Evolutionary conservation across 225 moss, liverwort and hornwort genomes (phyloP), one percentile per base, ranked within the genome.

Genomic region (Takakia lepidozioides): DNA sequence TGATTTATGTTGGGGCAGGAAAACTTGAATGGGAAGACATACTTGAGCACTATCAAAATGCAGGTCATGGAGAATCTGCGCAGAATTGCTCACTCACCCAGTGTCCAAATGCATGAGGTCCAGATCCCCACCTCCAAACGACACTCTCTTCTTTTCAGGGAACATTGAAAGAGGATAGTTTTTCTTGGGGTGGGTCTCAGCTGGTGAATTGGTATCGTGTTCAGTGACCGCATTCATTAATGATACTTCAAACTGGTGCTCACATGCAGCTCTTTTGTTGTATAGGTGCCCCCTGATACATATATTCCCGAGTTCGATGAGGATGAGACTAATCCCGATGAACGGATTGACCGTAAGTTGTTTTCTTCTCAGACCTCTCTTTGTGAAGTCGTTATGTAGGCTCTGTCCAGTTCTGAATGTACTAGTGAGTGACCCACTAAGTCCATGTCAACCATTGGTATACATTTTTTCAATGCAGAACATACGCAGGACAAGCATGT

Each of bases 31-130:
- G 86, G 87, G 5, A 90, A 90, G 53, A 82, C 76, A 1, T 95
- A 90, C 48, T 61, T 95, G 16, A 83, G 82, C 63, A 75, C 79
- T 29, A 85, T 95, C 49, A 90, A 90, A 61, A 80, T 82, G 75
- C 95, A 95, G 64, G 95, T 95, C 8, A 61, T 95, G 68, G 90
- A 95, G 46, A 90, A 95, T 42, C 75, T 95, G 67, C 80, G 90
- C 50, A 82, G 72, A 76, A 87, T 95, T 38, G 84, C 86, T 36
- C 84, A 95, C 73, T 90, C 90, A 24, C 95, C 95, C 4, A 75
- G 87, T 64, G 95, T 95, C 20, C 95, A 95, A 67, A 90, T 95
- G 95, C 95, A 95, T 10, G 95, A 95, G 84, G 93, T 93, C 61
- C 47, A 43, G 15, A 16, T 6, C n/a, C 21, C 15, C 5, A 20